Conservation (phyloP, 768 basidiomycete genomes). For the Lyophyllum semitale region DNA sequence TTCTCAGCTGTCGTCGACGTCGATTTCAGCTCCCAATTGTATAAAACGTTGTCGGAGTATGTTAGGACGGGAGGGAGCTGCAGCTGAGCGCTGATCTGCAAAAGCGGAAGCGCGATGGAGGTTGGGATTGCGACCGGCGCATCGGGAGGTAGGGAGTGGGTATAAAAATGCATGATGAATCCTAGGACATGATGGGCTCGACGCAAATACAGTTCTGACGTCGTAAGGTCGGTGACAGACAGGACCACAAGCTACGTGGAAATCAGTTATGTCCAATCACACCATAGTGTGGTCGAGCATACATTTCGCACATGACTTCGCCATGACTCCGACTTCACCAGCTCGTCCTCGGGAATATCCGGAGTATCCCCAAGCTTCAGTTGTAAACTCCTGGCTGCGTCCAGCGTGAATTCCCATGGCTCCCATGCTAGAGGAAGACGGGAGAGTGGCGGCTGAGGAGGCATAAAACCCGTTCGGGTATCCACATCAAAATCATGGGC, state of each 20-base stretch:
- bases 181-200: conserved; percentile 78
- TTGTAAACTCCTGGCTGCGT: conserved; percentile 44
- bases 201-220: conserved; percentile 62
- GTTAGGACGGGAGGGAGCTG: conserved; percentile 89
- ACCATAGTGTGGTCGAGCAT: conserved; percentile 19
- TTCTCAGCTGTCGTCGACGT: conserved; percentile 29
- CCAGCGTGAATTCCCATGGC: conserved; percentile 69
- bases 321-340: conserved; percentile 52
- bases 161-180: conserved; percentile 79
- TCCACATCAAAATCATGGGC: conserved; percentile 93
- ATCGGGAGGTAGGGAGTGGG: conserved; percentile 61
- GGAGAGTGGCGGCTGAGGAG: conserved; percentile 67
- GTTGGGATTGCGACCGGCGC: conserved; percentile 67
- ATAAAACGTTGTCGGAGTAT: conserved; percentile 91
- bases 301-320: conserved; percentile 52
- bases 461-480: conserved; percentile 89
- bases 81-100: conserved; percentile 68
- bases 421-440: conserved; percentile 67
- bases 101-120: conserved; percentile 74
- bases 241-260: conserved; percentile 55
- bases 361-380: conserved; percentile 66
- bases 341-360: conserved; percentile 41
- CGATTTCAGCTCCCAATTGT: conserved; percentile 67
- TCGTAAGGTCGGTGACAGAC: conserved; percentile 41
- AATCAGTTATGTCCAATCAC: neutral